Percentiles rank a stretch among this genome's conserved stretches.
These are phyloP conservation scores for Botrytis aclada DNA, from an alignment of 2,329 filamentous ascomycete species.

Conservation along the genomic window DNA sequence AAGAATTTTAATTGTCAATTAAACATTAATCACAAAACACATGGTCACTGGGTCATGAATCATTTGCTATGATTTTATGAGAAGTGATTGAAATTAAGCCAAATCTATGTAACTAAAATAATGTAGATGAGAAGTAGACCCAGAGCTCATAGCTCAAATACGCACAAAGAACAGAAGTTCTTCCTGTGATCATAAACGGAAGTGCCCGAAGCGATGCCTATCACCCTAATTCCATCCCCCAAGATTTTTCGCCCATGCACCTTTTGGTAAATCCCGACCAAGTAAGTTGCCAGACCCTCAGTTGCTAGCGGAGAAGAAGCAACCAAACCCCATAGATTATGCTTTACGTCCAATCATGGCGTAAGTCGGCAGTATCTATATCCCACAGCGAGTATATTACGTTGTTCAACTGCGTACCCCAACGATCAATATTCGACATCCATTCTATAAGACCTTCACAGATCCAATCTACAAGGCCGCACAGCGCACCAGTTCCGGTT, in stretches of 20 bases:
- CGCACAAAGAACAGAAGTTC: neutral
- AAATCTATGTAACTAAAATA: neutral
- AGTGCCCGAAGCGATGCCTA: neutral
- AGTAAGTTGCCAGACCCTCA: rapidly evolving
- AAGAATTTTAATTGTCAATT: neutral
- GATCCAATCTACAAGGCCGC: neutral
- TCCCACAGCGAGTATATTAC: neutral
- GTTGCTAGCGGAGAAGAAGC: rapidly evolving
- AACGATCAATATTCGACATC: no score
- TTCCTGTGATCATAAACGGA: neutral
- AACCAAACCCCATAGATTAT: neutral
- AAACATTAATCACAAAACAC: neutral
- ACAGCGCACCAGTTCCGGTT: neutral
- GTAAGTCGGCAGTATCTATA: neutral
- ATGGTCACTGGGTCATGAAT: neutral
- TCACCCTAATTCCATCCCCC: neutral
- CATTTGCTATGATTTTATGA: neutral
- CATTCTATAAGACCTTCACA: rapidly evolving
- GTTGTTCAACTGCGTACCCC: rapidly evolving
- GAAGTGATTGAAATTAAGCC: neutral
- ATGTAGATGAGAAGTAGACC: neutral
- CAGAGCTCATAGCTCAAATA: neutral
- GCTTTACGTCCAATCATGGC: neutral
- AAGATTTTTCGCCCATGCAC: neutral
- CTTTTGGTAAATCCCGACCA: neutral